Conservation (phyloP, 2,329 filamentous ascomycete genomes). For the Colletotrichum viniferum region DNA sequence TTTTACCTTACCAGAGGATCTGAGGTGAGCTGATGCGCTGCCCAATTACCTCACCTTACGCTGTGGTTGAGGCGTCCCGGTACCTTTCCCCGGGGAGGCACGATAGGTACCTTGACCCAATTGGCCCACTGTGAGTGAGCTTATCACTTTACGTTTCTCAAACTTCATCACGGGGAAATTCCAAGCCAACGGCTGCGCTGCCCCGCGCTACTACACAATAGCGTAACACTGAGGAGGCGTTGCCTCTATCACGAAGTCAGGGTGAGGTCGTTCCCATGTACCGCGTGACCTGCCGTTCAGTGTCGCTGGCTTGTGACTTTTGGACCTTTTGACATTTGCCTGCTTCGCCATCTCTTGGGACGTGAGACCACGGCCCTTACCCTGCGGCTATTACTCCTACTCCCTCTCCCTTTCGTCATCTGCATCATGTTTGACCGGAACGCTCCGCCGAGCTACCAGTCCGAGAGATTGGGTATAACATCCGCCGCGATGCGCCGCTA, state of each 20-base stretch:
- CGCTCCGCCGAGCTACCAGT: neutral
- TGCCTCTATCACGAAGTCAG: neutral
- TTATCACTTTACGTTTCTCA: neutral
- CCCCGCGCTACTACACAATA: neutral
- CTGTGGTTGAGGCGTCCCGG: neutral
- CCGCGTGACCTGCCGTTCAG: neutral
- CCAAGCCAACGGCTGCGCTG: slow-evolving; percentile 1
- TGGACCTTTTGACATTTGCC: neutral
- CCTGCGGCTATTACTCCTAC: neutral
- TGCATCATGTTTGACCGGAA: neutral
- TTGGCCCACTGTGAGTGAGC: neutral
- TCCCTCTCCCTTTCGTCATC: neutral
- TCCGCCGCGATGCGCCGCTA: neutral
- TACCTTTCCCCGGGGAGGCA: neutral
- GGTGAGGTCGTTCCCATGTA: neutral
- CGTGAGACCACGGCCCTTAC: neutral
- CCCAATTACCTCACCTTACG: neutral
- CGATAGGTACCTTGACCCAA: neutral
- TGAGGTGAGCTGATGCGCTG: neutral
- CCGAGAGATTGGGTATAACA: neutral
- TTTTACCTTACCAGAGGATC: too few species aligned
- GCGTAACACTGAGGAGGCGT: neutral
- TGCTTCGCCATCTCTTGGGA: neutral
- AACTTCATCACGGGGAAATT: slow-evolving; percentile 7
- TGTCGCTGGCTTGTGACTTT: neutral